Evolutionary conservation across 352 stramenopile genomes (phyloP).

Genomic region (Thalassiosira delicatula): DNA sequence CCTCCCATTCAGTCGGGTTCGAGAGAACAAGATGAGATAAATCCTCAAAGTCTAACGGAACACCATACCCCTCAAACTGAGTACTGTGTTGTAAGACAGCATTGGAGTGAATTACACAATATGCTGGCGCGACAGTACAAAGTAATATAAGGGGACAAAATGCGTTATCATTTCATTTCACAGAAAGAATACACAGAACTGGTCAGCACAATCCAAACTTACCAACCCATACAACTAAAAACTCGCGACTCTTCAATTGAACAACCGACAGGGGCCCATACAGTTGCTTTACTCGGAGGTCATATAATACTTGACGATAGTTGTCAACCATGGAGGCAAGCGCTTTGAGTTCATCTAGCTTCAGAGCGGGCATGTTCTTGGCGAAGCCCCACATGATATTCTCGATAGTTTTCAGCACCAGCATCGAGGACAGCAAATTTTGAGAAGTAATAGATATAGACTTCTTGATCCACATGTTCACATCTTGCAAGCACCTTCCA

Average conservation of each 20-base stretch:
- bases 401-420: slow-evolving; percentile 46
- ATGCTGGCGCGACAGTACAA: slow-evolving; percentile 31
- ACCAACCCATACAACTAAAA: slow-evolving; percentile 61
- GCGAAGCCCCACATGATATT: slow-evolving; percentile 36
- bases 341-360: slow-evolving; percentile 31
- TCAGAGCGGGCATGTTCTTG: slow-evolving; percentile 26
- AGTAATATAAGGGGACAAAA: too few species aligned
- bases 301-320: slow-evolving; percentile 48
- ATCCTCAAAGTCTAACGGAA: slow-evolving; percentile 59
- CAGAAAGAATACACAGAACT: too few species aligned
- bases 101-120: slow-evolving; percentile 60
- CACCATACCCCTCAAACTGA: slow-evolving; percentile 49
- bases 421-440: slow-evolving; percentile 36
- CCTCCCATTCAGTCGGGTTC: slow-evolving; percentile 42
- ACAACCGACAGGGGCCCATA: slow-evolving; percentile 26
- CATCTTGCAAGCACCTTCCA: slow-evolving; percentile 22
- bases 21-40: slow-evolving; percentile 59
- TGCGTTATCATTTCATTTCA: too few species aligned
- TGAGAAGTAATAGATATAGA: slow-evolving; percentile 19
- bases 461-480: slow-evolving; percentile 33
- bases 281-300: slow-evolving; percentile 29
- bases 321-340: slow-evolving; percentile 51
- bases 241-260: slow-evolving; percentile 53
- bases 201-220: slow-evolving; percentile 18
- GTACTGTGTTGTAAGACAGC: slow-evolving; percentile 15